Conservation (phyloP, 2,329 filamentous ascomycete species). For the Alternaria longipes region DNA sequence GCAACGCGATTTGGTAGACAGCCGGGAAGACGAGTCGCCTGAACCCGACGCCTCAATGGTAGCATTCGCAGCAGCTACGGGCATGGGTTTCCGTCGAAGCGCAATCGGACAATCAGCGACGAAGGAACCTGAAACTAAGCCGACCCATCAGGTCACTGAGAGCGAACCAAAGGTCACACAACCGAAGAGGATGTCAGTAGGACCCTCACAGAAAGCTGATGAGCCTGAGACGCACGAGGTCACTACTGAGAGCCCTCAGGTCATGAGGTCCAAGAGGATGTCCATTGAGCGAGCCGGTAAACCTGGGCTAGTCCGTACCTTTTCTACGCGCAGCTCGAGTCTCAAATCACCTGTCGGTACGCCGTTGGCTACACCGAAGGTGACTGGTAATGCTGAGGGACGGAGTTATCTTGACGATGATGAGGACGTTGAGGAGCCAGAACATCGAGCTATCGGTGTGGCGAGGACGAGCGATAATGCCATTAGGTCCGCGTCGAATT, state of each 20-base stretch:
- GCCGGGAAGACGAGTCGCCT: slow-evolving; percentile 10
- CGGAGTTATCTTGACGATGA: slow-evolving; percentile 43
- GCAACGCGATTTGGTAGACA: slow-evolving; percentile 8
- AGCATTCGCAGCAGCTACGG: slow-evolving; percentile 45
- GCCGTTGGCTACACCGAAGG: slow-evolving; percentile 28
- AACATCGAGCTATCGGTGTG: slow-evolving; percentile 52
- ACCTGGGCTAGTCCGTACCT: slow-evolving; percentile 47
- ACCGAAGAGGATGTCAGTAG: too few relatives aligned
- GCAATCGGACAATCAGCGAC: slow-evolving; percentile 23
- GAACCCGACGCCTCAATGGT: slow-evolving; percentile 42
- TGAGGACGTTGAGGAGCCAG: slow-evolving; percentile 37
- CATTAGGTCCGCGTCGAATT: slow-evolving; percentile 41
- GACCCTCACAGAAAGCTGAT: too few relatives aligned
- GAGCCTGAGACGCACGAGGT: background rate
- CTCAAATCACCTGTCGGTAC: slow-evolving; percentile 34
- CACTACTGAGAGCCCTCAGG: slow-evolving; percentile 32
- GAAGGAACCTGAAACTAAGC: background rate
- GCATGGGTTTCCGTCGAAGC: slow-evolving; percentile 40
- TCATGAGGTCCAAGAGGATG: slow-evolving; percentile 48
- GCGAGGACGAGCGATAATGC: slow-evolving; percentile 55
- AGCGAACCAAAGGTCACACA: too few relatives aligned
- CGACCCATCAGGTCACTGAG: too few relatives aligned
- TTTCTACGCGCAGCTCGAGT: slow-evolving; percentile 42
- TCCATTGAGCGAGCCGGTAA: slow-evolving; percentile 47
- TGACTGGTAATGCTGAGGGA: slow-evolving; percentile 25